Evolutionary conservation across 441 rosid species (phyloP).

Genomic region (Eutrema salsugineum): DNA sequence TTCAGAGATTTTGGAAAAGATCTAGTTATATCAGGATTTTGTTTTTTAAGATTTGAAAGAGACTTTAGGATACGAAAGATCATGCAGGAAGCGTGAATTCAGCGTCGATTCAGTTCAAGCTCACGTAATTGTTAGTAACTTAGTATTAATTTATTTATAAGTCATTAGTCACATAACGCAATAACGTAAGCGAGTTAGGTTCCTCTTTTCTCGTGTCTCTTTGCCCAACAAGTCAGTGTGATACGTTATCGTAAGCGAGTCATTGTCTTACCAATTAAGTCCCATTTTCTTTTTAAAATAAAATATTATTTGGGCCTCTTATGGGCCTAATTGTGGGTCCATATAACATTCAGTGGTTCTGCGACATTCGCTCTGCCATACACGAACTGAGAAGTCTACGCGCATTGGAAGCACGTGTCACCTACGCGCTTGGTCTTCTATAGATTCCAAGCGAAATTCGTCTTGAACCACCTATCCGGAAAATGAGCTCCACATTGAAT

Average conservation of each 20-base stretch:
- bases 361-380: not conserved
- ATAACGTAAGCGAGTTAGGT: conserved; percentile 23
- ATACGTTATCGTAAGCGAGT: conserved; percentile 7
- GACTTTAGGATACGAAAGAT: conserved; percentile 11
- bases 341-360: not conserved
- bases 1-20: not conserved
- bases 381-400: not conserved
- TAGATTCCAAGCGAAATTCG: not conserved
- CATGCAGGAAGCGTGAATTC: conserved; percentile 23
- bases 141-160: not conserved
- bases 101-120: not conserved
- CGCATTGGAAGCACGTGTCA: not conserved
- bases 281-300: not conserved
- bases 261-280: not conserved
- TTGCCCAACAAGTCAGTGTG: conserved; percentile 2
- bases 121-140: too few species aligned
- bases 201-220: conserved; percentile 9
- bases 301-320: not conserved
- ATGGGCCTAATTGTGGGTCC: conserved; percentile 1
- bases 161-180: not conserved
- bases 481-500: not conserved
- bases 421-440: not conserved
- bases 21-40: not conserved
- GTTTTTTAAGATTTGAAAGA: not conserved
- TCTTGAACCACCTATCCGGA: not conserved